These are phyloP conservation scores for Nannizzia gypsea DNA, from an alignment of 2,329 filamentous ascomycete genomes.

Conservation along the genomic window DNA sequence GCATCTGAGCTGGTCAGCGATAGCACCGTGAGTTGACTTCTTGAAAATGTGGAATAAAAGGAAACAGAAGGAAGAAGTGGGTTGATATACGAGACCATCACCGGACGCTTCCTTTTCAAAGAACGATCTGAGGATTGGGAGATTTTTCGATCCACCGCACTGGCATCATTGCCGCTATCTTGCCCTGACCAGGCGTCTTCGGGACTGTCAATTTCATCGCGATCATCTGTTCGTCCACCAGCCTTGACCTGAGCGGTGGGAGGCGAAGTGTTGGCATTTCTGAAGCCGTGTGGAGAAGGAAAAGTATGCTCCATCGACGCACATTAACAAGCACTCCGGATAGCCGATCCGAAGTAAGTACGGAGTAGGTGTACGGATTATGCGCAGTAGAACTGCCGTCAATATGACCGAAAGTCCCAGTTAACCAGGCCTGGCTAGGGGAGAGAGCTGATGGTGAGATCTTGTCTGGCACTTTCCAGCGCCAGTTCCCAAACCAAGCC, in stretches of 20 bases:
- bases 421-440: background rate
- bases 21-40: background rate
- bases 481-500: background rate
- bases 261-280: background rate
- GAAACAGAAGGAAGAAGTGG: background rate
- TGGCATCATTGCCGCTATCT: constrained; percentile 25
- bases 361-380: background rate
- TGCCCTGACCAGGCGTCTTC: constrained; percentile 32
- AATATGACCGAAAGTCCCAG: background rate
- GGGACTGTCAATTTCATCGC: constrained; percentile 14
- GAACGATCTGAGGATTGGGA: constrained; percentile 5
- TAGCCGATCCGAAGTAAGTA: too few relatives aligned
- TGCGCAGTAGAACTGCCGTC: background rate
- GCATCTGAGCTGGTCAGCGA: constrained; percentile 15
- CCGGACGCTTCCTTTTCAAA: constrained; percentile 13
- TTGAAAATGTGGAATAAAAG: background rate
- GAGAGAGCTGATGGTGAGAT: background rate
- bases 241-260: background rate
- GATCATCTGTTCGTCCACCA: constrained; percentile 8
- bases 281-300: constrained; percentile 4
- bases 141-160: constrained; percentile 20
- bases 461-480: background rate
- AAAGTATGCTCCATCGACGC: constrained; percentile 2
- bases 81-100: constrained; percentile 13
- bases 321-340: background rate